Evolutionary conservation across 2,329 filamentous ascomycete genomes (phyloP).

Genomic region (Diplodia intermedia): DNA sequence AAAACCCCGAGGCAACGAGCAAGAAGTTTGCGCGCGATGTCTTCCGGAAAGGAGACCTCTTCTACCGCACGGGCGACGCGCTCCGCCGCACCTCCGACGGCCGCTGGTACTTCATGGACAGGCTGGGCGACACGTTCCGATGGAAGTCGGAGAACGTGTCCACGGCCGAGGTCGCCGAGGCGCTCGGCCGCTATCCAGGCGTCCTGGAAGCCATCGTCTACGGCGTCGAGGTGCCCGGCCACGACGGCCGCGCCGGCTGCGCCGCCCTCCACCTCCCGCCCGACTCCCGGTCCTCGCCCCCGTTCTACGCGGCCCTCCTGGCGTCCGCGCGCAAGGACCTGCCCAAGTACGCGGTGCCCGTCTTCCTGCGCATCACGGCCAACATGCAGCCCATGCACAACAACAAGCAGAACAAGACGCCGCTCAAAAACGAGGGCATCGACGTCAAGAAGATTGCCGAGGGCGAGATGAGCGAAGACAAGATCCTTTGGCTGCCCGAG

Average conservation of each 20-base stretch:
- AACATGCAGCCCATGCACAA: constrained; percentile 71
- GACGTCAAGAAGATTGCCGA: constrained; percentile 60
- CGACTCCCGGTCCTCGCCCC: not conserved
- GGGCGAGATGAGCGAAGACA: constrained; percentile 51
- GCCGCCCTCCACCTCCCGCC: constrained; percentile 50
- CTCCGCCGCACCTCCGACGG: constrained; percentile 55
- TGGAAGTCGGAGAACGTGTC: constrained; percentile 60
- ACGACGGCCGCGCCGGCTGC: constrained; percentile 62
- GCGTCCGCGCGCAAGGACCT: constrained; percentile 63
- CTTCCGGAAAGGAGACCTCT: constrained; percentile 57
- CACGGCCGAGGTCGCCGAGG: constrained; percentile 57
- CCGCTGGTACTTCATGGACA: constrained; percentile 58
- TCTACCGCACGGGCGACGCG: constrained; percentile 58
- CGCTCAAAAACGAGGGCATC: constrained; percentile 70
- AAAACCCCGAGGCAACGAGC: constrained; percentile 69
- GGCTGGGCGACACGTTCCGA: constrained; percentile 57
- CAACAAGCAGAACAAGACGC: constrained; percentile 81
- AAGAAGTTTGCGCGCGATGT: constrained; percentile 60
- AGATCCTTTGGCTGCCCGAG: constrained; percentile 36
- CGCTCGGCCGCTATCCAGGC: constrained; percentile 53
- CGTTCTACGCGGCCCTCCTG: constrained; percentile 11
- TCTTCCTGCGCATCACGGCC: constrained; percentile 71
- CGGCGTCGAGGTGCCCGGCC: constrained; percentile 57
- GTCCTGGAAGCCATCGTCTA: constrained; percentile 58
- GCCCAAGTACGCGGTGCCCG: constrained; percentile 76